Evolutionary conservation across 2,329 filamentous ascomycete genomes (phyloP).

Genomic region (Epichloe gansuensis): DNA sequence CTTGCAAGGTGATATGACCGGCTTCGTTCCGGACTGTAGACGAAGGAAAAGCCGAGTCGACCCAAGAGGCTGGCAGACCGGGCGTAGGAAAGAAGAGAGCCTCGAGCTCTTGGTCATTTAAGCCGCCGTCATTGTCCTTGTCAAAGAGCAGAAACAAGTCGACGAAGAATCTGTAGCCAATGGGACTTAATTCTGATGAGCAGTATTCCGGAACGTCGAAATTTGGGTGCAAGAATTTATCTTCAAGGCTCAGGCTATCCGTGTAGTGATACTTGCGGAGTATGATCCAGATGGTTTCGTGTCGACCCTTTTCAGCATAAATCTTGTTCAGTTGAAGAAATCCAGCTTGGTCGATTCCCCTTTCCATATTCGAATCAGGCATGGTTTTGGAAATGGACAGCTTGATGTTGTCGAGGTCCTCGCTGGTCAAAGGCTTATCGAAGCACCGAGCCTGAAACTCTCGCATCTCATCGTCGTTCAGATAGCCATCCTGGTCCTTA

Average conservation of each 20-base stretch:
- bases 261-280: slow-evolving; percentile 91
- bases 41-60: slow-evolving; percentile 77
- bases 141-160: slow-evolving; percentile 92
- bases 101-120: slow-evolving; percentile 74
- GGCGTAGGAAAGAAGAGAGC: slow-evolving; percentile 89
- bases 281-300: slow-evolving; percentile 98
- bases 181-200: slow-evolving; percentile 85
- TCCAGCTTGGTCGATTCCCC: slow-evolving; percentile 67
- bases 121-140: slow-evolving; percentile 90
- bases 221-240: slow-evolving; percentile 82
- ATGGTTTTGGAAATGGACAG: slow-evolving; percentile 61
- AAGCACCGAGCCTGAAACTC: slow-evolving; percentile 90
- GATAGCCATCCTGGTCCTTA: slow-evolving; percentile 85
- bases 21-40: slow-evolving; percentile 93
- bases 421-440: slow-evolving; percentile 66
- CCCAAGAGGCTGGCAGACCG: slow-evolving; percentile 75
- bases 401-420: slow-evolving; percentile 87
- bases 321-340: slow-evolving; percentile 90
- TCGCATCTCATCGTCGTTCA: slow-evolving; percentile 82
- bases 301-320: slow-evolving; percentile 91
- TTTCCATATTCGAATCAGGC: slow-evolving; percentile 47
- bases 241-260: slow-evolving; percentile 82
- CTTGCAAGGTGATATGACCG: slow-evolving; percentile 88
- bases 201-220: slow-evolving; percentile 88
- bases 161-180: slow-evolving; percentile 94